These are phyloP conservation scores for Colletotrichum nymphaeae DNA, from an alignment of 2,329 filamentous ascomycete species.

Conservation along the genomic window DNA sequence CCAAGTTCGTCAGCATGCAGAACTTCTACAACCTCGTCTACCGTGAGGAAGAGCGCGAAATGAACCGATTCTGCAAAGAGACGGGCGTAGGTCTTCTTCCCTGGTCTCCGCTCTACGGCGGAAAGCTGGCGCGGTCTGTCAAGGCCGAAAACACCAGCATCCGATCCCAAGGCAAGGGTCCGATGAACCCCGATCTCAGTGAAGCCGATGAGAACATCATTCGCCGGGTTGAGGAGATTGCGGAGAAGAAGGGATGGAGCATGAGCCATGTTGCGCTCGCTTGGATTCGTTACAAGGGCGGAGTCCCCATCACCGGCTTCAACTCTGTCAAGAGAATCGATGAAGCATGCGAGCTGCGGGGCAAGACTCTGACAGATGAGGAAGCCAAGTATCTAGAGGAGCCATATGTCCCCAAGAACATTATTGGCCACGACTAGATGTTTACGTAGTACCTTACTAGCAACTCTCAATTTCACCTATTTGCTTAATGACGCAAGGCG, in stretches of 20 bases:
- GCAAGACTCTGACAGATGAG: constrained; percentile 23
- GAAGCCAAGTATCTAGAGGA: constrained; percentile 30
- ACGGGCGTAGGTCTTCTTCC: constrained; percentile 51
- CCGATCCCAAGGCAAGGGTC: constrained; percentile 3
- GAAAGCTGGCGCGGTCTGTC: constrained; percentile 16
- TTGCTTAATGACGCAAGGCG: background rate
- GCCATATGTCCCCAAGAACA: constrained; percentile 25
- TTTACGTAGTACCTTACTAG: background rate
- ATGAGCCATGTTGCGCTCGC: constrained; percentile 34
- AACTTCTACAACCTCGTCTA: constrained; percentile 66
- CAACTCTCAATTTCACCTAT: background rate
- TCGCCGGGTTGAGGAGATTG: constrained; percentile 28
- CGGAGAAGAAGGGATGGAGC: constrained; percentile 27
- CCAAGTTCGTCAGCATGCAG: constrained; percentile 69
- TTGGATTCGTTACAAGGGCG: constrained; percentile 32
- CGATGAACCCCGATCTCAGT: background rate
- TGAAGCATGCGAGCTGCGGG: constrained; percentile 24
- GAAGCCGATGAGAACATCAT: constrained; percentile 26
- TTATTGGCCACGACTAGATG: constrained; percentile 41
- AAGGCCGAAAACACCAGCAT: background rate
- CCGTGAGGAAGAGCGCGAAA: constrained; percentile 67
- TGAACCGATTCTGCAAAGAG: constrained; percentile 53
- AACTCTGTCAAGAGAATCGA: constrained; percentile 30
- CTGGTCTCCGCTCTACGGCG: constrained; percentile 30
- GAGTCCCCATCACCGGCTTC: constrained; percentile 27